Conservation (phyloP, 148 eudicot species). For the Amaranthus cruentus region DNA sequence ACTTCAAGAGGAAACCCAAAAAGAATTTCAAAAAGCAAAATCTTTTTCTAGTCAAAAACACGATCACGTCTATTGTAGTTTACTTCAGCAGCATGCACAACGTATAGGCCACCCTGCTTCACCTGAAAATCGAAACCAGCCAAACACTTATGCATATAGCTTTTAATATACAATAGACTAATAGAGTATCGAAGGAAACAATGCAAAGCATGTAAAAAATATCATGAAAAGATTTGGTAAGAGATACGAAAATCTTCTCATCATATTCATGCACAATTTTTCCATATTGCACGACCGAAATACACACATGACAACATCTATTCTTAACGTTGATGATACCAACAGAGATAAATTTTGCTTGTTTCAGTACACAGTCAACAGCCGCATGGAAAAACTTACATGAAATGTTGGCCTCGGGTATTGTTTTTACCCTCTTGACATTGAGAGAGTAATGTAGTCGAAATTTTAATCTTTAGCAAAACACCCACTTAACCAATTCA, state of each 20-base stretch:
- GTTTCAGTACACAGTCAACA: too few relatives aligned
- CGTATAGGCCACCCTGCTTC: constrained; percentile 15
- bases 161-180: not conserved
- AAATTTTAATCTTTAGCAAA: too few relatives aligned
- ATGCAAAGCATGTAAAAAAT: not conserved
- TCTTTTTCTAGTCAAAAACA: constrained; percentile 7
- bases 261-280: not conserved
- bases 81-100: not conserved
- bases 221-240: not conserved
- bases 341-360: too few relatives aligned
- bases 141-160: not conserved
- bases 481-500: too few relatives aligned
- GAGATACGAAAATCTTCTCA: not conserved
- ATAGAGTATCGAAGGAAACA: not conserved
- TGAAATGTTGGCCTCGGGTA: too few relatives aligned
- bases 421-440: too few relatives aligned
- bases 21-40: not conserved
- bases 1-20: not conserved
- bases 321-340: not conserved
- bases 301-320: not conserved
- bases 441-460: too few relatives aligned
- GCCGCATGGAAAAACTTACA: too few relatives aligned
- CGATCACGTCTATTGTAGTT: not conserved
- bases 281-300: not conserved
- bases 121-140: constrained; percentile 20